These are phyloP conservation scores for Metschnikowia sp. DNA, from an alignment of 805 yeast genomes.

Conservation along the genomic window DNA sequence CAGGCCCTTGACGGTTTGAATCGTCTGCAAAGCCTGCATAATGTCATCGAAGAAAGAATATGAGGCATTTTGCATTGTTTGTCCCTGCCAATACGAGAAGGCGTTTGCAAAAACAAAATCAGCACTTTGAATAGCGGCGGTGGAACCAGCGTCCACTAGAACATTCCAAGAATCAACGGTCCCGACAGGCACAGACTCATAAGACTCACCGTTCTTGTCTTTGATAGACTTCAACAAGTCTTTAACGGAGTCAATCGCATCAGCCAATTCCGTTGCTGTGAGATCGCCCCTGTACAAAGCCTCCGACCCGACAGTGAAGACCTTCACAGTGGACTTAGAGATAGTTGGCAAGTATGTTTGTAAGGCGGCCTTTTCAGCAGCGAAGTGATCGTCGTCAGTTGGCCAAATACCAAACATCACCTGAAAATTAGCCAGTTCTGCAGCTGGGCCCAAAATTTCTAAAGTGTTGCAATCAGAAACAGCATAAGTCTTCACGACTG, in stretches of 20 bases:
- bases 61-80: conserved; percentile 74
- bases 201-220: conserved; percentile 81
- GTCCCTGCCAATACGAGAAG: conserved; percentile 99
- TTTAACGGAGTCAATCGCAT: conserved; percentile 61
- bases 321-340: conserved; percentile 65
- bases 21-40: conserved; percentile 91
- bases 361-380: conserved; percentile 72
- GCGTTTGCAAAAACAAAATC: conserved; percentile 92
- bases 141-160: conserved; percentile 72
- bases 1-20: conserved; percentile 83
- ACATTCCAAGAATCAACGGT: conserved; percentile 96
- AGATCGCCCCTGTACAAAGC: conserved; percentile 89
- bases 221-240: conserved; percentile 53
- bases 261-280: conserved; percentile 71
- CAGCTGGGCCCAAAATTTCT: conserved; percentile 81
- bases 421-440: conserved; percentile 71
- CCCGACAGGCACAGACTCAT: conserved; percentile 73
- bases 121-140: conserved; percentile 71
- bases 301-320: conserved; percentile 91
- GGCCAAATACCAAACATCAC: conserved; percentile 92
- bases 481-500: conserved; percentile 79
- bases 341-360: conserved; percentile 66
- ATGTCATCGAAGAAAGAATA: conserved; percentile 94
- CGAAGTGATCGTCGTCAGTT: conserved; percentile 74
- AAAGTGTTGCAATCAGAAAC: conserved; percentile 93